Conservation (phyloP, 768 basidiomycete genomes). For the Lactarius trivialis region DNA sequence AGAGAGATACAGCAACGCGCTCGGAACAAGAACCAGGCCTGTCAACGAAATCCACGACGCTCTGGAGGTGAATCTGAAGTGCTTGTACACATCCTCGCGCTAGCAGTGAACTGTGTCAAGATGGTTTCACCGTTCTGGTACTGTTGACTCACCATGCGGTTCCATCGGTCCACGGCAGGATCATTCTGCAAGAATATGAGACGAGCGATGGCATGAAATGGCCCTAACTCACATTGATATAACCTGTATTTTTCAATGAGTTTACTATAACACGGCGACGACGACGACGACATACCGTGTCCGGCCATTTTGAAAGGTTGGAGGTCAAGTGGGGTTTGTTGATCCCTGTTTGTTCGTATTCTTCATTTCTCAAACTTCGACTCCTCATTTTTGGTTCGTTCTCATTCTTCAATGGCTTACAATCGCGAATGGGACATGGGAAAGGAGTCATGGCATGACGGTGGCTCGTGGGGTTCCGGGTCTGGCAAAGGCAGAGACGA, state of each 20-base stretch:
- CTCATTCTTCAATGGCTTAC: slow-evolving; percentile 21
- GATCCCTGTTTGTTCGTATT: slow-evolving; percentile 23
- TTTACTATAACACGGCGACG: background rate
- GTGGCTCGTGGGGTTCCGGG: slow-evolving; percentile 32
- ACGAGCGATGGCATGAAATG: slow-evolving; percentile 1
- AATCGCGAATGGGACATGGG: slow-evolving; percentile 87
- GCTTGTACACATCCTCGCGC: slow-evolving; percentile 81
- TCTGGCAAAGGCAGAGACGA: slow-evolving; percentile 58
- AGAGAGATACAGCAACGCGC: slow-evolving; percentile 43
- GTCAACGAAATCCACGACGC: slow-evolving; percentile 55
- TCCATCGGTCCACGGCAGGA: slow-evolving; percentile 54
- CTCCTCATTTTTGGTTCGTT: slow-evolving; percentile 19
- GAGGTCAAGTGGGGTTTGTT: slow-evolving; percentile 25
- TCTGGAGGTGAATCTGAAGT: slow-evolving; percentile 72
- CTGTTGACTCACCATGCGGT: slow-evolving; percentile 42
- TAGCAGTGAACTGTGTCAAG: slow-evolving; percentile 27
- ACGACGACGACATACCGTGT: slow-evolving; percentile 42
- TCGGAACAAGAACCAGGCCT: slow-evolving; percentile 62
- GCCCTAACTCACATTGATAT: slow-evolving; percentile 43
- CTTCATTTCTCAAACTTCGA: slow-evolving; percentile 17
- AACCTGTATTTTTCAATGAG: slow-evolving; percentile 34
- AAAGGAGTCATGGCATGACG: slow-evolving; percentile 53
- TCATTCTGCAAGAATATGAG: slow-evolving; percentile 32
- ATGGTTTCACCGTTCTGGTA: background rate
- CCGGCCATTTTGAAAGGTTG: slow-evolving; percentile 48